Percentiles rank a stretch among this genome's conserved stretches.
Conservation (phyloP, 2,329 filamentous ascomycete genomes). For the Fusarium sp. region DNA sequence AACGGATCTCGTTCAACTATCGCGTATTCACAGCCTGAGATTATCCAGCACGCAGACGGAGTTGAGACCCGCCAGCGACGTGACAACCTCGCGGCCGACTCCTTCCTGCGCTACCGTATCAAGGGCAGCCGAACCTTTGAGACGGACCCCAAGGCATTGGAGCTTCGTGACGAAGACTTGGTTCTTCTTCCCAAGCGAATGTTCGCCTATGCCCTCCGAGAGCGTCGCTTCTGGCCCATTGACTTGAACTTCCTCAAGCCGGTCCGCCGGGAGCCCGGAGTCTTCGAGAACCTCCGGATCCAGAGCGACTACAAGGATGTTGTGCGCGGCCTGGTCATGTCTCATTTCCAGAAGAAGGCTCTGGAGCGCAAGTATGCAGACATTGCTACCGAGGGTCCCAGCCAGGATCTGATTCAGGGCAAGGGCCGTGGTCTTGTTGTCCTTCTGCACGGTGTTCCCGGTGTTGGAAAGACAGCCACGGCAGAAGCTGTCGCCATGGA, state of each 20-base stretch:
- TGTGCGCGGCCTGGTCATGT: conserved; percentile 54
- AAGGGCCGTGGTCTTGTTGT: conserved; percentile 60
- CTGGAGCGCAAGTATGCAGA: conserved; percentile 50
- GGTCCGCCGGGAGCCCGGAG: conserved; percentile 50
- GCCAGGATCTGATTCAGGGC: conserved; percentile 58
- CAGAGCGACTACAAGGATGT: conserved; percentile 56
- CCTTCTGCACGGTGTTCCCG: conserved; percentile 60
- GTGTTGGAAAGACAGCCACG: conserved; percentile 62
- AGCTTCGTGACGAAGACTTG: conserved; percentile 45
- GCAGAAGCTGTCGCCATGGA: conserved; percentile 57
- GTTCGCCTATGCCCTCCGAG: conserved; percentile 56
- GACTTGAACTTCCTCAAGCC: conserved; percentile 51
- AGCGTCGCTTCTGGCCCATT: conserved; percentile 54
- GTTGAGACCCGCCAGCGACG: conserved; percentile 53
- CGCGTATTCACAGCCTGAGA: conserved; percentile 50
- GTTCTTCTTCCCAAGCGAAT: conserved; percentile 56
- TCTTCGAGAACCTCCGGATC: conserved; percentile 56
- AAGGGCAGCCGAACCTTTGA: conserved; percentile 52
- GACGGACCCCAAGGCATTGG: conserved; percentile 46
- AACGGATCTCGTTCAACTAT: conserved; percentile 45
- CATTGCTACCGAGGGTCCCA: conserved; percentile 40
- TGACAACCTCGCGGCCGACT: conserved; percentile 50
- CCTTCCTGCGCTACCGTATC: conserved; percentile 50
- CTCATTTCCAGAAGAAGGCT: conserved; percentile 55
- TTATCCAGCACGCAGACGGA: conserved; percentile 52